phyloP scores from a whole-genome alignment of 2,329 filamentous ascomycete genomes.

The Colletotrichum zoysiae region DNA sequence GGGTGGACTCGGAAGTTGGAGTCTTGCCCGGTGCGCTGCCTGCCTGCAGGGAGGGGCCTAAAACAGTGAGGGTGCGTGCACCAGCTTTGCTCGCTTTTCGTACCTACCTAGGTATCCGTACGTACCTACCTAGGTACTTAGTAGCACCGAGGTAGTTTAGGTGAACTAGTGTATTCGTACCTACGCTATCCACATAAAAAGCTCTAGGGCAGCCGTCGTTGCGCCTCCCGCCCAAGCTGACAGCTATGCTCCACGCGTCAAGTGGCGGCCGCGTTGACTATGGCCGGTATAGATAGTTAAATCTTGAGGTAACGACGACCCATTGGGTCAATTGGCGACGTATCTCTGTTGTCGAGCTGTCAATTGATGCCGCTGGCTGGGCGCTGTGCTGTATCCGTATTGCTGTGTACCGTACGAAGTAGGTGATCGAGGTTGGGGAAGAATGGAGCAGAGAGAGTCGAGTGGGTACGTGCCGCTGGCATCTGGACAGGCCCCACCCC shows the following conservation, averaged over 20 bases:
- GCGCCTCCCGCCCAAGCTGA: constrained; percentile 19
- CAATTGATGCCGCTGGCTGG: constrained; percentile 17
- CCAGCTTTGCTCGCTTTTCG: too few relatives aligned
- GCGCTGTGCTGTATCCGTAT: neutral
- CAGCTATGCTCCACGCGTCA: constrained; percentile 15
- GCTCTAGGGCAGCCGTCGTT: constrained; percentile 9
- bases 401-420: too few relatives aligned
- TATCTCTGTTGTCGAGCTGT: constrained; percentile 13
- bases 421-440: neutral
- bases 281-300: neutral
- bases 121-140: too few relatives aligned
- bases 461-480: constrained; percentile 2
- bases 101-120: too few relatives aligned
- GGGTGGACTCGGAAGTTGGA: too few relatives aligned
- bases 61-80: too few relatives aligned
- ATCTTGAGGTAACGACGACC: neutral
- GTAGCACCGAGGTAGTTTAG: too few relatives aligned
- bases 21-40: neutral
- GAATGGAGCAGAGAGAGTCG: neutral
- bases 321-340: constrained; percentile 24
- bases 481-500: neutral
- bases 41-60: too few relatives aligned
- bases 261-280: neutral
- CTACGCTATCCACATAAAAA: neutral
- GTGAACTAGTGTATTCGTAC: too few relatives aligned